phyloP scores from a whole-genome alignment of 495 filamentous ascomycete species.

The Aspergillus wentii region DNA sequence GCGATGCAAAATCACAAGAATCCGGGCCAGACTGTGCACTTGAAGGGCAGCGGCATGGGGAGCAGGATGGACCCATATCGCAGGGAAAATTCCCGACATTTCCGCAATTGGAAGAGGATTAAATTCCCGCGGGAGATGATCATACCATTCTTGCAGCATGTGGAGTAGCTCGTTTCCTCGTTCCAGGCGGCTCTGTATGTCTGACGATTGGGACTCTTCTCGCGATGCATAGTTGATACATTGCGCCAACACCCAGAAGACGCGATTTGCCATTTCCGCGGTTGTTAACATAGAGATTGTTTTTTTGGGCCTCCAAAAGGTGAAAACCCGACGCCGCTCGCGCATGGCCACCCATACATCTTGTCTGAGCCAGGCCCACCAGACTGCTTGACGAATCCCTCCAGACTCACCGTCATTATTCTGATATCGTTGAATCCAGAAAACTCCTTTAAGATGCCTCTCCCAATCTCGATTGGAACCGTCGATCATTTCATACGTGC shows the following conservation, averaged over 20 bases:
- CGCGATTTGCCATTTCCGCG: slow-evolving; percentile 6
- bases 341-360: slow-evolving; percentile 25
- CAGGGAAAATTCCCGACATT: slow-evolving; percentile 13
- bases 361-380: slow-evolving; percentile 29
- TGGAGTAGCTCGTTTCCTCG: slow-evolving; percentile 14
- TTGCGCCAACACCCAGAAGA: slow-evolving; percentile 9
- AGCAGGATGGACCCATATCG: slow-evolving; percentile 27
- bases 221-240: slow-evolving; percentile 13
- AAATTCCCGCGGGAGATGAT: slow-evolving; percentile 18
- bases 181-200: slow-evolving; percentile 9
- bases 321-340: slow-evolving; percentile 20
- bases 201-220: slow-evolving; percentile 7
- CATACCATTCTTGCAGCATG: slow-evolving; percentile 25
- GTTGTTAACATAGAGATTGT: slow-evolving; percentile 8
- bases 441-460: slow-evolving; percentile 22
- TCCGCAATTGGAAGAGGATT: slow-evolving; percentile 13
- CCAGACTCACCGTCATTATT: slow-evolving; percentile 21
- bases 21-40: slow-evolving; percentile 22
- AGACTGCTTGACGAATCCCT: slow-evolving; percentile 22
- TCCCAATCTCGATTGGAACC: slow-evolving; percentile 24
- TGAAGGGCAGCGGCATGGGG: slow-evolving; percentile 22
- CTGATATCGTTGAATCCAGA: slow-evolving; percentile 24
- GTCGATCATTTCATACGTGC: slow-evolving; percentile 26
- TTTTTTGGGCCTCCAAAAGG: slow-evolving; percentile 18
- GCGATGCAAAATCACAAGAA: slow-evolving; percentile 22